These are phyloP conservation scores for Globisporangium abappressorium DNA, from an alignment of 352 stramenopile genomes.

Conservation along the genomic window DNA sequence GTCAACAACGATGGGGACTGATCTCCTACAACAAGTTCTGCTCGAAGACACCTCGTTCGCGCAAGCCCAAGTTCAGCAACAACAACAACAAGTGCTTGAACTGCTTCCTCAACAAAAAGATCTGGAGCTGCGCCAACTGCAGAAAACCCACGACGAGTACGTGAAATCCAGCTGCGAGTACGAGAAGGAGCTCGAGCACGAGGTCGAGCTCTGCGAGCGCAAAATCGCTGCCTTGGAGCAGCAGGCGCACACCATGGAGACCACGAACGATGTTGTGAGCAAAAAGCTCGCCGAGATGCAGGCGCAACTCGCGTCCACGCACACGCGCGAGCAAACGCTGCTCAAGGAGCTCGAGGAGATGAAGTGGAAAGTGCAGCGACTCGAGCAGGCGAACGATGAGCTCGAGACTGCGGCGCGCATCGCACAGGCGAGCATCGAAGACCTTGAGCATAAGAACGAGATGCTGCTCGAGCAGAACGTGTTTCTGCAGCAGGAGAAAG, in stretches of 20 bases:
- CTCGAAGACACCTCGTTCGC: background rate
- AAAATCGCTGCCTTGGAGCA: constrained; percentile 30
- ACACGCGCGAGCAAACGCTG: constrained; percentile 31
- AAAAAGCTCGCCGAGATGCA: constrained; percentile 19
- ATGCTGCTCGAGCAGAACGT: constrained; percentile 58
- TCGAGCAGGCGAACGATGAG: constrained; percentile 73
- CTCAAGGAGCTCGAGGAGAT: constrained; percentile 40
- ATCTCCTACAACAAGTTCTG: background rate
- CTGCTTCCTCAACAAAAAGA: background rate
- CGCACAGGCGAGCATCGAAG: constrained; percentile 51
- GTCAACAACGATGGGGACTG: background rate
- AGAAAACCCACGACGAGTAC: constrained; percentile 70
- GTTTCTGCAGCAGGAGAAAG: constrained; percentile 67
- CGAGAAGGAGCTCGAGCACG: constrained; percentile 61
- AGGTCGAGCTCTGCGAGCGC: constrained; percentile 55
- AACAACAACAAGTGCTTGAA: constrained; percentile 5
- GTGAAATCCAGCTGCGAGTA: constrained; percentile 74
- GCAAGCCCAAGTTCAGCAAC: background rate
- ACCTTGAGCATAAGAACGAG: constrained; percentile 60
- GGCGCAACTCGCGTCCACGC: constrained; percentile 24
- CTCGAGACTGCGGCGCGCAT: constrained; percentile 63
- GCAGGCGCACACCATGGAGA: constrained; percentile 27
- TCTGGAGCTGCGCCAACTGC: constrained; percentile 44
- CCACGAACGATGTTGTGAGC: constrained; percentile 26
- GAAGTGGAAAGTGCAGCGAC: constrained; percentile 63